Conservation (phyloP, 768 basidiomycete genomes). For the Lyophyllum shimeji region DNA sequence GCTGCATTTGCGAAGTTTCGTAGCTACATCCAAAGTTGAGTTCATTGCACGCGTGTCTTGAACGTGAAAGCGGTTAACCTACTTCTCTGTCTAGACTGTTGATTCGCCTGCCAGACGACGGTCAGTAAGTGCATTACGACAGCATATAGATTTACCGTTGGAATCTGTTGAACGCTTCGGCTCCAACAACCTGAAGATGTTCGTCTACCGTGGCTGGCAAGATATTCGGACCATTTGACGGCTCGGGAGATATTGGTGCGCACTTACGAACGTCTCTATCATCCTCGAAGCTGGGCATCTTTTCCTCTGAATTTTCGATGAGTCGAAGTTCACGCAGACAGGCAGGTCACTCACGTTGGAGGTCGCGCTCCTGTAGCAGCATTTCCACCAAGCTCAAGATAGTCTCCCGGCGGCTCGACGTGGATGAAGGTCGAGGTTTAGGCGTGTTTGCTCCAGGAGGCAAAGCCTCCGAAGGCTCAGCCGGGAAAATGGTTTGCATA, state of each 20-base stretch:
- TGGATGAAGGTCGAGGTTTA: slow-evolving; percentile 28
- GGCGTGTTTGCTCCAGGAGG: slow-evolving; percentile 21
- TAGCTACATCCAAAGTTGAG: slow-evolving; percentile 39
- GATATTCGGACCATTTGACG: not conserved
- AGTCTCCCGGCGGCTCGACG: slow-evolving; percentile 39
- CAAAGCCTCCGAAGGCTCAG: slow-evolving; percentile 17
- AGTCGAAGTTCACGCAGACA: not conserved
- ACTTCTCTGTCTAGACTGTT: slow-evolving; percentile 69
- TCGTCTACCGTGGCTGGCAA: slow-evolving; percentile 62
- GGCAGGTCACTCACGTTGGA: slow-evolving; percentile 25
- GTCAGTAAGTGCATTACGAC: slow-evolving; percentile 1
- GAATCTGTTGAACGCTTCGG: slow-evolving; percentile 63
- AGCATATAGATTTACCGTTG: slow-evolving; percentile 44
- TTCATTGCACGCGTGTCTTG: slow-evolving; percentile 1
- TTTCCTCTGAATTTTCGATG: slow-evolving; percentile 26
- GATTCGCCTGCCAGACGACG: slow-evolving; percentile 41
- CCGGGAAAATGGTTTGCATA: slow-evolving; percentile 20
- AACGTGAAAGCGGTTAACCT: slow-evolving; percentile 4
- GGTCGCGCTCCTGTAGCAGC: slow-evolving; percentile 37
- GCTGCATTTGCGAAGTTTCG: slow-evolving; percentile 77
- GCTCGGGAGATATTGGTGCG: not conserved
- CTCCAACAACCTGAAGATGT: slow-evolving; percentile 65
- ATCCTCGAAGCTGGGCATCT: slow-evolving; percentile 54
- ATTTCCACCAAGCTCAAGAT: slow-evolving; percentile 53
- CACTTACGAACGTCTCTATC: slow-evolving; percentile 67